Evolutionary conservation across 73 alveolate species (phyloP).

Genomic region (Paramecium biaurelia): DNA sequence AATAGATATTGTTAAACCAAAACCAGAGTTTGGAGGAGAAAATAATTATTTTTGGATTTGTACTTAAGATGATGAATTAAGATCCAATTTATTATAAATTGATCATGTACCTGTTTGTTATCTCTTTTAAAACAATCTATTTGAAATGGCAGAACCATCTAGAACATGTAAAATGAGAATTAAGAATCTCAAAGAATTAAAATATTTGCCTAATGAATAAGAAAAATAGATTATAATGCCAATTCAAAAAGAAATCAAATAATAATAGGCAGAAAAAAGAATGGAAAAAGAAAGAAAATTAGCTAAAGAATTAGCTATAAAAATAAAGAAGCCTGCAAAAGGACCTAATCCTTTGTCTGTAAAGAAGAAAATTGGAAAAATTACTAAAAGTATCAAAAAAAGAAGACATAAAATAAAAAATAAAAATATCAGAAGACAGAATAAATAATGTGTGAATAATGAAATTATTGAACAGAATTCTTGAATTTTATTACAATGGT

Average conservation of each 20-base stretch:
- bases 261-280: constrained; percentile 12
- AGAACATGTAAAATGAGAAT: background rate
- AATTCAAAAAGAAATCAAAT: background rate
- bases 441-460: background rate
- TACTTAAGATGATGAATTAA: constrained; percentile 50
- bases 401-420: constrained; percentile 40
- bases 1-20: background rate
- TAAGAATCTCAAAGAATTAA: background rate
- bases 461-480: background rate
- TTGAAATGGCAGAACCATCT: constrained; percentile 43
- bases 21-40: background rate
- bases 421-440: background rate
- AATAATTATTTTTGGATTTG: constrained; percentile 46
- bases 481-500: background rate
- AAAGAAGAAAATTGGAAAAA: background rate
- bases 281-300: constrained; percentile 38
- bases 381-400: background rate
- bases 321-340: constrained; percentile 16
- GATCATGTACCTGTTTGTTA: constrained; percentile 48
- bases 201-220: constrained; percentile 35
- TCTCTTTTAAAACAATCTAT: constrained; percentile 4
- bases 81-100: background rate
- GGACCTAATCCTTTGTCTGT: constrained; percentile 46
- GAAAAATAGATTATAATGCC: background rate
- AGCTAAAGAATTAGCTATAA: background rate